Evolutionary conservation across 108 stramenopile genomes (phyloP).

Genomic region (Fragilaria crotonensis): DNA sequence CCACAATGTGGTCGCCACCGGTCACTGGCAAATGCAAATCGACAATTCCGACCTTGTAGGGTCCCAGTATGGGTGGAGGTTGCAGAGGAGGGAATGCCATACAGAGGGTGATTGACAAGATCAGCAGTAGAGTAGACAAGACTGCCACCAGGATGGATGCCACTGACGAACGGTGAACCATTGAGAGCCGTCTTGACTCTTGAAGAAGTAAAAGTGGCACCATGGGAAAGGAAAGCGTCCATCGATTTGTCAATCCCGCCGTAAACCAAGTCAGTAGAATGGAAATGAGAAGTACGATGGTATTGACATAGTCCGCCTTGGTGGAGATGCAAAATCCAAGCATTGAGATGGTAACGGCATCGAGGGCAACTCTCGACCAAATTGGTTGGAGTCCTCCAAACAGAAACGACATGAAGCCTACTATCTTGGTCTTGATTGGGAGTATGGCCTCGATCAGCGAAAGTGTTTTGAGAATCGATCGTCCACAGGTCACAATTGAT

Average conservation of each 20-base stretch:
- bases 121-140: constrained; percentile 14
- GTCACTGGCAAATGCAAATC: constrained; percentile 37
- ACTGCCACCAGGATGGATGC: constrained; percentile 3
- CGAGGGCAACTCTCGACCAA: constrained; percentile 1
- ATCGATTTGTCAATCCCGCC: constrained; percentile 44
- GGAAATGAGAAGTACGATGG: constrained; percentile 1
- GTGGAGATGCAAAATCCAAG: constrained; percentile 2
- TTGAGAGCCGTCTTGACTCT: background rate
- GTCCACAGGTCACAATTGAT: too few relatives aligned
- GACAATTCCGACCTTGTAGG: constrained; percentile 41
- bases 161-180: background rate
- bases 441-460: too few relatives aligned
- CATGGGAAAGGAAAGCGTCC: constrained; percentile 55
- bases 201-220: constrained; percentile 39
- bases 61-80: constrained; percentile 20
- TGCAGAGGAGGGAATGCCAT: constrained; percentile 42
- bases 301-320: background rate
- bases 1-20: constrained; percentile 15
- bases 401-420: background rate
- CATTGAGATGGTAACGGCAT: constrained; percentile 3
- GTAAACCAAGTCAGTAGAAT: constrained; percentile 3
- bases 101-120: constrained; percentile 11
- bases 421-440: too few relatives aligned
- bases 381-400: constrained; percentile 13
- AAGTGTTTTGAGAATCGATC: too few relatives aligned